Conservation (phyloP, 345 rosid species). For the Populus deltoides region DNA sequence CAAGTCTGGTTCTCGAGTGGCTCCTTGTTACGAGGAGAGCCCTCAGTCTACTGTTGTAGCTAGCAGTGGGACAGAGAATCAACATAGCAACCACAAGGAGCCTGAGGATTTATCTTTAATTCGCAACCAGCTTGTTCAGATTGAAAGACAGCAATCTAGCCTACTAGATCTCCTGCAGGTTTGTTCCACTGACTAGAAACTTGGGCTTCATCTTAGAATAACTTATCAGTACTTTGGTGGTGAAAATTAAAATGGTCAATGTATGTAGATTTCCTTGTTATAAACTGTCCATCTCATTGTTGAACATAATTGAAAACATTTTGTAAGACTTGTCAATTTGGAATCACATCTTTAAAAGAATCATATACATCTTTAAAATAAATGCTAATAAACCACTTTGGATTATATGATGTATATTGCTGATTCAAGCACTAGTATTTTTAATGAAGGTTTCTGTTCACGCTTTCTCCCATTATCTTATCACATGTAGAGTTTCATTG, state of each 20-base stretch:
- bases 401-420: background rate
- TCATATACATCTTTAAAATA: no score
- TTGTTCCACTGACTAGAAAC: conserved; percentile 29
- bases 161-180: conserved; percentile 90
- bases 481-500: conserved; percentile 60
- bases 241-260: background rate
- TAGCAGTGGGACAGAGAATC: conserved; percentile 47
- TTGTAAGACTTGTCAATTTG: background rate
- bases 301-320: background rate
- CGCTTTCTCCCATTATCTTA: conserved; percentile 5
- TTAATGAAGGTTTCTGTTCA: conserved; percentile 15
- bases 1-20: conserved; percentile 57
- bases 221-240: background rate
- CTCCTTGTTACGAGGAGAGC: conserved; percentile 46
- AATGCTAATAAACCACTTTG: background rate
- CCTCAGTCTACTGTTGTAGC: conserved; percentile 30
- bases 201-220: background rate
- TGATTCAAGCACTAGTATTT: background rate
- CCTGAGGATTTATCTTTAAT: conserved; percentile 68
- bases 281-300: background rate
- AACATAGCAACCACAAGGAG: conserved; percentile 59
- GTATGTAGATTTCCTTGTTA: background rate
- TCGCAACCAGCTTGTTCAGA: conserved; percentile 83
- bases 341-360: no score
- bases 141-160: conserved; percentile 88